Evolutionary conservation across 169 alveolate genomes (phyloP).

Genomic region (Eimeria acervulina): DNA sequence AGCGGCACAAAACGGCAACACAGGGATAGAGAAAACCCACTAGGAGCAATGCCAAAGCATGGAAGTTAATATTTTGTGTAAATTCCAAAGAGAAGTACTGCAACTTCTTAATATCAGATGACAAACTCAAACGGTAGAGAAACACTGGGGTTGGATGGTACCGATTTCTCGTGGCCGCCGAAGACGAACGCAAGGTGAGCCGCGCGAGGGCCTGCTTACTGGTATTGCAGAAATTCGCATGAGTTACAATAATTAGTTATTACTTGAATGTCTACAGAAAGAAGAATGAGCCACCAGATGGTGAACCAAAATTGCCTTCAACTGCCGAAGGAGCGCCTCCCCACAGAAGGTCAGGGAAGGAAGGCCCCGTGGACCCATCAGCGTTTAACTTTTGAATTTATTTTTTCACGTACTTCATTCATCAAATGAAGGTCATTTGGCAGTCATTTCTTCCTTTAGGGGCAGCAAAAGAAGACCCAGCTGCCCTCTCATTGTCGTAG

Average conservation of each 20-base stretch:
- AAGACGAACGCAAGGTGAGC: neutral
- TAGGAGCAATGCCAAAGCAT: neutral
- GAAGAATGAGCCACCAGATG: neutral
- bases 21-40: neutral
- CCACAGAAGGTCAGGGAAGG: slow-evolving; percentile 14
- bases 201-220: neutral
- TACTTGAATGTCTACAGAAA: neutral
- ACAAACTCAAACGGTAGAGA: neutral
- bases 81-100: neutral
- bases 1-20: neutral
- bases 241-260: neutral
- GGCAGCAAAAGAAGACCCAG: neutral
- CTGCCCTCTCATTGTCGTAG: neutral
- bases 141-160: neutral
- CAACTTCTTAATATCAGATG: neutral
- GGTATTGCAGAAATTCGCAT: neutral
- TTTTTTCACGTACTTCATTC: neutral
- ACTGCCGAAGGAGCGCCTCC: neutral
- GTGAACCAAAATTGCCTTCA: neutral
- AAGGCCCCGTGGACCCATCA: neutral
- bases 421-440: neutral
- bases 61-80: neutral
- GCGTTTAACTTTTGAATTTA: neutral
- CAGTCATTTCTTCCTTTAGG: neutral
- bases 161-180: neutral